Conservation (phyloP, 495 filamentous ascomycete genomes). For the Neurospora tetraspora region DNA sequence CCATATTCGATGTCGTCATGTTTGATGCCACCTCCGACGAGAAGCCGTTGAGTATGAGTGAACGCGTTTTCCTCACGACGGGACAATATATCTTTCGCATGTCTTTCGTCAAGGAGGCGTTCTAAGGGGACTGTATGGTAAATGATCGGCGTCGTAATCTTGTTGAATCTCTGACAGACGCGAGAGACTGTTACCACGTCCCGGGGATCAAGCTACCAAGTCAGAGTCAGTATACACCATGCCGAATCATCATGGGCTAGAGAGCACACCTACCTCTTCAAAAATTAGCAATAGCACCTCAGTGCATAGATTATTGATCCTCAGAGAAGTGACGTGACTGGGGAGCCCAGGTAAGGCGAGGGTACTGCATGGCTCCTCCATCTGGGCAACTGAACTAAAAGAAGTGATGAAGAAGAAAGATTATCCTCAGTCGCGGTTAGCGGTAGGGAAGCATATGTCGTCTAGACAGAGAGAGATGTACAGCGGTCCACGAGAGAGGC, state of each 20-base stretch:
- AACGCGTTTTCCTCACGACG: constrained; percentile 8
- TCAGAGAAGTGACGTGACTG: not conserved
- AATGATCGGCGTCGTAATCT: constrained; percentile 16
- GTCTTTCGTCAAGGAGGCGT: constrained; percentile 8
- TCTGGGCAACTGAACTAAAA: not conserved
- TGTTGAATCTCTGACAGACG: constrained; percentile 12
- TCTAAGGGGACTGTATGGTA: constrained; percentile 17
- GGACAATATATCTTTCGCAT: constrained; percentile 8
- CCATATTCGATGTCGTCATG: not conserved
- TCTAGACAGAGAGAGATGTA: not conserved
- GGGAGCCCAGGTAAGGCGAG: not conserved
- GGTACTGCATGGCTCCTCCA: not conserved
- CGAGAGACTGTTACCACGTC: not conserved
- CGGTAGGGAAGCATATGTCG: not conserved
- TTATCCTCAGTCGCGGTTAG: not conserved
- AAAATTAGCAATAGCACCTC: constrained; percentile 19
- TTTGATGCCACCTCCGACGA: not conserved
- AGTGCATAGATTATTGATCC: constrained; percentile 13
- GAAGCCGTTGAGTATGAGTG: constrained; percentile 17
- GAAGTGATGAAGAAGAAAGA: not conserved
- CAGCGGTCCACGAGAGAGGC: not conserved
- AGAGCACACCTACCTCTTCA: constrained; percentile 11
- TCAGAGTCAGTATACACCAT: not conserved
- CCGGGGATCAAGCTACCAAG: not conserved
- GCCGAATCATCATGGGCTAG: not conserved